Conservation (phyloP, 805 yeast species). For the Barnettozyma pratensis region DNA sequence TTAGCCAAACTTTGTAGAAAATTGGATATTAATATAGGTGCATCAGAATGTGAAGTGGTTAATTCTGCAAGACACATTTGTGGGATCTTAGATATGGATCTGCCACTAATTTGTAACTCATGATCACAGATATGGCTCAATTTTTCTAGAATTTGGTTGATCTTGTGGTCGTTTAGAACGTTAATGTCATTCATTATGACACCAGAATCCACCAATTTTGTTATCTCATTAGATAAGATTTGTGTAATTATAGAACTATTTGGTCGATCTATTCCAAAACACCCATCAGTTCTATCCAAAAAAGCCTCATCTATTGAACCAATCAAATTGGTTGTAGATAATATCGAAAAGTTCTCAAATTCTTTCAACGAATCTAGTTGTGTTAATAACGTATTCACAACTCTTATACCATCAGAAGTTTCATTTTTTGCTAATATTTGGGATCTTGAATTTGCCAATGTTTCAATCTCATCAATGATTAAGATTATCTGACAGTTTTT, state of each 20-base stretch:
- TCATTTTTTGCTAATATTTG: constrained; percentile 32
- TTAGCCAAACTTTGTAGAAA: background rate
- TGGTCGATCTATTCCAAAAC: constrained; percentile 33
- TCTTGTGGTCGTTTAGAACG: background rate
- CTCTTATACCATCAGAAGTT: constrained; percentile 37
- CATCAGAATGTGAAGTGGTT: background rate
- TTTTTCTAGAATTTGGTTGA: background rate
- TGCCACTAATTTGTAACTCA: constrained; percentile 8
- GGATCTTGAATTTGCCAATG: constrained; percentile 37
- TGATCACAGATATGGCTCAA: constrained; percentile 6
- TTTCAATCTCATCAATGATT: constrained; percentile 43
- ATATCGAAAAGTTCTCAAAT: constrained; percentile 30
- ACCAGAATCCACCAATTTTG: background rate
- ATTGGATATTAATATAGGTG: background rate
- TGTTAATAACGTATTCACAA: constrained; percentile 39
- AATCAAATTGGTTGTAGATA: constrained; percentile 38
- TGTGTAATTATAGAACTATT: constrained; percentile 24
- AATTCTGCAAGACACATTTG: constrained; percentile 1
- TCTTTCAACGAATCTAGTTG: constrained; percentile 35
- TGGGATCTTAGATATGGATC: constrained; percentile 8
- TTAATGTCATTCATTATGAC: background rate
- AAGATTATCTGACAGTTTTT: constrained; percentile 27
- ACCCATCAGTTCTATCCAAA: constrained; percentile 37
- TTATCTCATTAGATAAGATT: constrained; percentile 28
- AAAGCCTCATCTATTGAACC: constrained; percentile 39